These are phyloP conservation scores for Auricularia heimuer DNA, from an alignment of 768 basidiomycete species.

Conservation along the genomic window DNA sequence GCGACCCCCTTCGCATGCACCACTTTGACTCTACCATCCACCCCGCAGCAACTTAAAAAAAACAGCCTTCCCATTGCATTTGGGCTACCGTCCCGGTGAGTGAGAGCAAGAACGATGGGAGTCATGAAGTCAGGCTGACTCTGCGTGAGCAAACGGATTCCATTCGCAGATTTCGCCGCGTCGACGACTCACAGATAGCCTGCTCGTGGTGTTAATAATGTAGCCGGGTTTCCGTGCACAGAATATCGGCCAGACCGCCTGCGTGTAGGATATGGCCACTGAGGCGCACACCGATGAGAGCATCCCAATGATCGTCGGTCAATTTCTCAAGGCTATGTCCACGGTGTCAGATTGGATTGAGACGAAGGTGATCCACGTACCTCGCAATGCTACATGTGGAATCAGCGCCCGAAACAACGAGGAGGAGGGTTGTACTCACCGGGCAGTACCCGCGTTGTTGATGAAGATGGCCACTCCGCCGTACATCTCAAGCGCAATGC, in stretches of 20 bases:
- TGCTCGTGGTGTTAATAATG: conserved; percentile 69
- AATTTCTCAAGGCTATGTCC: conserved; percentile 85
- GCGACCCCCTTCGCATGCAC: too few species aligned
- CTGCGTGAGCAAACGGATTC: too few species aligned
- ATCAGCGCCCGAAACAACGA: neutral
- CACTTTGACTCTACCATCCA: conserved; percentile 75
- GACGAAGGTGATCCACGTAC: too few species aligned
- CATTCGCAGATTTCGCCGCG: too few species aligned
- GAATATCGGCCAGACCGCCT: conserved; percentile 94
- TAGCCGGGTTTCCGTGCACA: conserved; percentile 91
- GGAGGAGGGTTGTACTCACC: conserved; percentile 30
- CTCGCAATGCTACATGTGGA: neutral
- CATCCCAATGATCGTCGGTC: conserved; percentile 89
- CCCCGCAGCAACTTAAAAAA: conserved; percentile 91
- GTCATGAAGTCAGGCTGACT: conserved; percentile 80
- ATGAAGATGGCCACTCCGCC: conserved; percentile 77
- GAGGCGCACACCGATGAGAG: conserved; percentile 78
- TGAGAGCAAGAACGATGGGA: conserved; percentile 82
- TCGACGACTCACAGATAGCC: too few species aligned
- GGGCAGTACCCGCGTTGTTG: conserved; percentile 89
- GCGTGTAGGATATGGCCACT: conserved; percentile 89
- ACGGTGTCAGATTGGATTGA: neutral
- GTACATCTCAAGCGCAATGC: conserved; percentile 79
- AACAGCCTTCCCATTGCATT: conserved; percentile 57
- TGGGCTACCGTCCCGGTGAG: conserved; percentile 65